These are phyloP conservation scores for Gossypium lobatum DNA, from an alignment of 441 rosid genomes.

Conservation along the genomic window DNA sequence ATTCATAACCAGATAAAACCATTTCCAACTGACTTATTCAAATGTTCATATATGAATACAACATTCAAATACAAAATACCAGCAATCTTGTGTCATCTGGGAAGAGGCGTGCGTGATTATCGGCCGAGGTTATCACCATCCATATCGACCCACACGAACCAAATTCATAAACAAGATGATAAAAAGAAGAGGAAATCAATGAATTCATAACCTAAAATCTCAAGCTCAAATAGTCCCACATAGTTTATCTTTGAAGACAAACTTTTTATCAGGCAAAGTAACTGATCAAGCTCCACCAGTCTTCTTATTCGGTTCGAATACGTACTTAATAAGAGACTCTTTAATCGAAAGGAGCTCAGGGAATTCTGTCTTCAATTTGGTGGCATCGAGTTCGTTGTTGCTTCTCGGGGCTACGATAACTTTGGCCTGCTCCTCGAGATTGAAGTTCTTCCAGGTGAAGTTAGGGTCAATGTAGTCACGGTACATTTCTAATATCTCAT, in stretches of 20 bases:
- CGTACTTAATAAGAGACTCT: slow-evolving; percentile 3
- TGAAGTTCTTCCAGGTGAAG: slow-evolving; percentile 6
- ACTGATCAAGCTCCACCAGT: neutral
- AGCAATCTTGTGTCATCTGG: neutral
- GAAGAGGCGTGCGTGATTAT: neutral
- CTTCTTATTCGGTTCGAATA: neutral
- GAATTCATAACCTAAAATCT: slow-evolving; percentile 2
- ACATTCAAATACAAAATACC: neutral
- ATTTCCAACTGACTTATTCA: slow-evolving; percentile 25
- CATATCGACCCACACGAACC: slow-evolving; percentile 5
- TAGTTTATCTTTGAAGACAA: slow-evolving; percentile 9
- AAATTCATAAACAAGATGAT: neutral
- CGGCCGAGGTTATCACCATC: neutral
- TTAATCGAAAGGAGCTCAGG: slow-evolving; percentile 16
- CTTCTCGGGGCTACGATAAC: neutral
- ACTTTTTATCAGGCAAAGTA: slow-evolving; percentile 12
- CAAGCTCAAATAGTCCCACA: slow-evolving; percentile 13
- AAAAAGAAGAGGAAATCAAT: neutral
- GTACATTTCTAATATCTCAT: neutral
- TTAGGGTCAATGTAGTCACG: neutral
- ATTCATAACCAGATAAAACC: neutral
- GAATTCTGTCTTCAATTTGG: slow-evolving; percentile 11
- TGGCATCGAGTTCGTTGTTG: slow-evolving; percentile 17
- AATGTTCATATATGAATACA: slow-evolving; percentile 21
- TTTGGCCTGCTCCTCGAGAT: slow-evolving; percentile 2